Base-by-base conservation (phyloP, 176 grass and related monocot species). In the Panicum miliaceum region DNA sequence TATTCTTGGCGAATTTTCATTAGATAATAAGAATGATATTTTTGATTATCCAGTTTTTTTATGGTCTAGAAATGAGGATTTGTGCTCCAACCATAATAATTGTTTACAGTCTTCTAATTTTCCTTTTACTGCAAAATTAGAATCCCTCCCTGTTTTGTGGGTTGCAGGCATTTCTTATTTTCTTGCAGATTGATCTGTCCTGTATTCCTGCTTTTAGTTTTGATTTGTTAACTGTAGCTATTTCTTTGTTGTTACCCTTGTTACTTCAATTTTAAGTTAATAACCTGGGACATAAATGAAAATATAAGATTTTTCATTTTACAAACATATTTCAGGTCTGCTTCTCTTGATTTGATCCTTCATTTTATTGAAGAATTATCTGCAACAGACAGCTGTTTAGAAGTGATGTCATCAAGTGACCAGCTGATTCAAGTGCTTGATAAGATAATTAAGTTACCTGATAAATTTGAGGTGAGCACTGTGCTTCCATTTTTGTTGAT, bases 391-490 rank as follows among this genome's bases (percentile, higher is more conserved):
- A 84, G 68, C 64, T 93, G 83, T 90, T 90, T 84, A 74, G 68
- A 87, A 85, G 38, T 78, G 42, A 87, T 93, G 88, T 79, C 89
- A 64, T 89, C 80, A 64, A 98, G 74, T 73, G 81, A 90, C 50
- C 77, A 89, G 40, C 73, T 98, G 78, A 81, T 93, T 77, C 57
- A 89, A 84, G 90, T 89, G 51, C 58, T 95, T 75, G 66, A 77
- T 68, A 83, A 58, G 56, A 84, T 98, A 85, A 64, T 98, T 54
- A 95, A 95, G 86, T 88, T 83, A 80, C 87, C 87, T 56, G 93
- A 98, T 90, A 98, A 98, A 86, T 80, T 87, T 94, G 96, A 98
- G 93, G 96, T 98, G 47, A 74, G 80, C 23, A 71, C 85, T 67
- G 9, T 57, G 9, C 71, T 78, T 50, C 66, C 76, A 84, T 69